phyloP scores from a whole-genome alignment of 495 filamentous ascomycete species.

The Penicillium coprophilum region DNA sequence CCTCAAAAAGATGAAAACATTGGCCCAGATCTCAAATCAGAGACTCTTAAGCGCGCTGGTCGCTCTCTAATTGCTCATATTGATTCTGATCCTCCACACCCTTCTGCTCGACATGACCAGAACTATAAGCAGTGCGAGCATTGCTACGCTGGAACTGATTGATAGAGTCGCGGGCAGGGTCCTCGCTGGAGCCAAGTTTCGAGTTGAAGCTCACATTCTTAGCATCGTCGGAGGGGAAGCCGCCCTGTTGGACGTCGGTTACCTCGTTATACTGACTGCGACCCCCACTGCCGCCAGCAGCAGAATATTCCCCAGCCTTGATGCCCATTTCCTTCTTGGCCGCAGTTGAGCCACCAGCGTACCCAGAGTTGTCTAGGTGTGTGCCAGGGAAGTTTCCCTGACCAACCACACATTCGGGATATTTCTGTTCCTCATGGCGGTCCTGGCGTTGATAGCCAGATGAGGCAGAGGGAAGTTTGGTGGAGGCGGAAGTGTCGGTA shows the following conservation, averaged over 20 bases:
- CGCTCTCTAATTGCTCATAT: slow-evolving; percentile 45
- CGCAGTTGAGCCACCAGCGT: slow-evolving; percentile 43
- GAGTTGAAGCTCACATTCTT: slow-evolving; percentile 60
- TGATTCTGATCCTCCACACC: slow-evolving; percentile 36
- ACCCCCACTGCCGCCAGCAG: slow-evolving; percentile 34
- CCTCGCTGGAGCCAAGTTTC: slow-evolving; percentile 60
- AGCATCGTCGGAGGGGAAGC: slow-evolving; percentile 43
- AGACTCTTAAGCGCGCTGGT: slow-evolving; percentile 41
- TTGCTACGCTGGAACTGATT: slow-evolving; percentile 44
- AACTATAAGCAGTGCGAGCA: slow-evolving; percentile 41
- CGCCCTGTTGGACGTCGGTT: slow-evolving; percentile 43
- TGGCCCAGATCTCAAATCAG: not conserved
- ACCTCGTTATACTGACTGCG: slow-evolving; percentile 25
- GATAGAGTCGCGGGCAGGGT: slow-evolving; percentile 60
- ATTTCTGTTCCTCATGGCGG: slow-evolving; percentile 44
- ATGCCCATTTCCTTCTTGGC: slow-evolving; percentile 40
- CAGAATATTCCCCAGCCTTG: slow-evolving; percentile 25
- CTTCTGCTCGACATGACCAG: slow-evolving; percentile 43
- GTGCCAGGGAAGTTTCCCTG: slow-evolving; percentile 49
- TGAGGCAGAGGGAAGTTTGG: slow-evolving; percentile 49
- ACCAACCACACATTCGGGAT: slow-evolving; percentile 51
- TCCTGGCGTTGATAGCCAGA: slow-evolving; percentile 50
- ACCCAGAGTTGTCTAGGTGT: slow-evolving; percentile 43
- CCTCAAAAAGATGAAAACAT: slow-evolving; percentile 11
- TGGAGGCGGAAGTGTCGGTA: slow-evolving; percentile 55